Evolutionary conservation across 768 basidiomycete species (phyloP).

Genomic region (Psilocybe cubensis): DNA sequence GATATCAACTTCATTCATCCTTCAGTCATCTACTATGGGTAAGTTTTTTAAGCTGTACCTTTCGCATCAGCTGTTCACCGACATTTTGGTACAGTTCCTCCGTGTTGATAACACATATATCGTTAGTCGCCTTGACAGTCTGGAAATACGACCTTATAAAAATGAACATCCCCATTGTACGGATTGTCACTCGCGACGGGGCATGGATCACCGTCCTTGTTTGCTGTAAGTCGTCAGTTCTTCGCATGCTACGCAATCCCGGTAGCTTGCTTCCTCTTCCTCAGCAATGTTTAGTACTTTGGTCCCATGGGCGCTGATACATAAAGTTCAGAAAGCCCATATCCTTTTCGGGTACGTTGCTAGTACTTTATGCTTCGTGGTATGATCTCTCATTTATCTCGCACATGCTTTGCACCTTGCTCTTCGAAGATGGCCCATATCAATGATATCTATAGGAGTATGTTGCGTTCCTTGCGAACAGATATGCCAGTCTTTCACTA

Average conservation of each 20-base stretch:
- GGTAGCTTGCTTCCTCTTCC: not conserved
- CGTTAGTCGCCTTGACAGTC: constrained; percentile 4
- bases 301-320: constrained; percentile 5
- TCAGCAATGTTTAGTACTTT: constrained; percentile 10
- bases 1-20: constrained; percentile 7
- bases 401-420: no score
- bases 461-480: not conserved
- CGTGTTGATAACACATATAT: constrained; percentile 12
- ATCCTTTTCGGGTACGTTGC: constrained; percentile 15
- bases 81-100: constrained; percentile 2
- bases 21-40: constrained; percentile 9
- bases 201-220: constrained; percentile 7
- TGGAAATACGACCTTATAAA: not conserved
- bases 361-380: not conserved
- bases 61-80: not conserved
- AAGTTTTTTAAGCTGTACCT: not conserved
- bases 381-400: no score
- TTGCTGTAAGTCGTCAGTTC: constrained; percentile 4
- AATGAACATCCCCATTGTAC: constrained; percentile 9
- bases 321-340: constrained; percentile 7
- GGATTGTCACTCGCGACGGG: constrained; percentile 12
- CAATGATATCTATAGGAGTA: constrained; percentile 9
- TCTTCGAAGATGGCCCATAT: constrained; percentile 5
- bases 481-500: not conserved
- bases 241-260: not conserved